A percentile compares a stretch with the other conserved stretches of the same genome.
These are phyloP conservation scores for Pyricularia sp. DNA, from an alignment of 2,329 filamentous ascomycete species.

Conservation along the genomic window DNA sequence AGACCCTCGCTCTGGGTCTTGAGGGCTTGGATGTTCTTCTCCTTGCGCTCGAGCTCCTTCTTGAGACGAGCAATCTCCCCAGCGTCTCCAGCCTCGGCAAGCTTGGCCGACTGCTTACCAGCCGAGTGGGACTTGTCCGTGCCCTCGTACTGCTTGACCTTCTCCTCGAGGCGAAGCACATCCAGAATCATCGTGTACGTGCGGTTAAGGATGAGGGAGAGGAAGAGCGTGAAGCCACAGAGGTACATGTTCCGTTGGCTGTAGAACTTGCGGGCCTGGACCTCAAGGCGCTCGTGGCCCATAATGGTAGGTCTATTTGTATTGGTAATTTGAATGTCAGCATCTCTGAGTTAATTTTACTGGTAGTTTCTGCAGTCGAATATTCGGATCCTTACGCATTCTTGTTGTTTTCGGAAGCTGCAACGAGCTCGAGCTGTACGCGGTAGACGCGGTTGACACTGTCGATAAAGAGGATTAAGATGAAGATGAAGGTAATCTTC, in stretches of 20 bases:
- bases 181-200: slow-evolving; percentile 98
- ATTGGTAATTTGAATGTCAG: slow-evolving; percentile 13
- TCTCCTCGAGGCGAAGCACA: slow-evolving; percentile 82
- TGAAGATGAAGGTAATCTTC: slow-evolving; percentile 99
- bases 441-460: slow-evolving; percentile 94
- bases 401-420: slow-evolving; percentile 53
- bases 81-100: slow-evolving; percentile 58
- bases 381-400: slow-evolving; percentile 28
- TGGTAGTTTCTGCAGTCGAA: not conserved
- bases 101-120: slow-evolving; percentile 60
- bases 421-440: slow-evolving; percentile 79
- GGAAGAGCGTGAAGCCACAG: slow-evolving; percentile 97
- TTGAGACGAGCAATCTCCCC: slow-evolving; percentile 65
- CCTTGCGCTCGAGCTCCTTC: slow-evolving; percentile 67
- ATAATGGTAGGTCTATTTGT: slow-evolving; percentile 55
- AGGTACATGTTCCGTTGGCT: slow-evolving; percentile 99
- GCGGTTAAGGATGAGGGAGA: slow-evolving; percentile 96
- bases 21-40: slow-evolving; percentile 73
- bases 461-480: slow-evolving; percentile 94
- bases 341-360: not conserved
- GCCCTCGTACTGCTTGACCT: slow-evolving; percentile 75
- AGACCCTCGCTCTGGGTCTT: slow-evolving; percentile 90
- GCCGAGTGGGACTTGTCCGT: slow-evolving; percentile 28
- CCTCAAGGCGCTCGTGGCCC: slow-evolving; percentile 92
- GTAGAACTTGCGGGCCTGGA: slow-evolving; percentile 99